Evolutionary conservation across 1,139 yeast species (phyloP).

Genomic region (Zygosaccharomyces sapae): DNA sequence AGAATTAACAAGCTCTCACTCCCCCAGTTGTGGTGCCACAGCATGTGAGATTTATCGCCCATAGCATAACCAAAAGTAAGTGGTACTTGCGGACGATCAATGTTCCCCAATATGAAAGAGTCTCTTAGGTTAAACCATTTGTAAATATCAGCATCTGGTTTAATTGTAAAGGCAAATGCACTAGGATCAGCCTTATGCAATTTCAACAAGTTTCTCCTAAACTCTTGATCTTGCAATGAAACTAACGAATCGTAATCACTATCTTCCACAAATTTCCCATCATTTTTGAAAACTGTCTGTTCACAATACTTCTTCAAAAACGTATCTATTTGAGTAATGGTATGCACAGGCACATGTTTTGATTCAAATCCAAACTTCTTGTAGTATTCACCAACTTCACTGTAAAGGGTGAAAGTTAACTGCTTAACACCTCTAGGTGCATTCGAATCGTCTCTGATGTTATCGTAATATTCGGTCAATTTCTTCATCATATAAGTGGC

Average conservation of each 20-base stretch:
- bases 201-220: slow-evolving; percentile 28
- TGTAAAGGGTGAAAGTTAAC: slow-evolving; percentile 54
- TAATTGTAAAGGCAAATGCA: slow-evolving; percentile 36
- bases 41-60: slow-evolving; percentile 36
- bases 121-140: slow-evolving; percentile 46
- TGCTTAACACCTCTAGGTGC: slow-evolving; percentile 33
- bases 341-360: slow-evolving; percentile 43
- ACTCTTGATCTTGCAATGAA: slow-evolving; percentile 31
- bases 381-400: slow-evolving; percentile 71
- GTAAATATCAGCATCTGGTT: slow-evolving; percentile 40
- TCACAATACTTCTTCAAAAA: slow-evolving; percentile 21
- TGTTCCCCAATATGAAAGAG: slow-evolving; percentile 33
- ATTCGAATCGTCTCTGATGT: slow-evolving; percentile 30
- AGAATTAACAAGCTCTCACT: slow-evolving; percentile 37
- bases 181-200: slow-evolving; percentile 35
- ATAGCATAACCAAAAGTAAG: slow-evolving; percentile 37
- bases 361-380: slow-evolving; percentile 54
- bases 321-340: slow-evolving; percentile 24
- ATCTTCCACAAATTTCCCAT: slow-evolving; percentile 33
- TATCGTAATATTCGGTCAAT: slow-evolving; percentile 41
- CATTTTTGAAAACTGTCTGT: slow-evolving; percentile 13
- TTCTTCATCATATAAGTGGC: slow-evolving; percentile 52
- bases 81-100: slow-evolving; percentile 13
- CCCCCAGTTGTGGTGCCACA: slow-evolving; percentile 49
- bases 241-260: slow-evolving; percentile 39